These are phyloP conservation scores for Capsella rubella DNA, from an alignment of 441 rosid genomes.

Conservation along the genomic window DNA sequence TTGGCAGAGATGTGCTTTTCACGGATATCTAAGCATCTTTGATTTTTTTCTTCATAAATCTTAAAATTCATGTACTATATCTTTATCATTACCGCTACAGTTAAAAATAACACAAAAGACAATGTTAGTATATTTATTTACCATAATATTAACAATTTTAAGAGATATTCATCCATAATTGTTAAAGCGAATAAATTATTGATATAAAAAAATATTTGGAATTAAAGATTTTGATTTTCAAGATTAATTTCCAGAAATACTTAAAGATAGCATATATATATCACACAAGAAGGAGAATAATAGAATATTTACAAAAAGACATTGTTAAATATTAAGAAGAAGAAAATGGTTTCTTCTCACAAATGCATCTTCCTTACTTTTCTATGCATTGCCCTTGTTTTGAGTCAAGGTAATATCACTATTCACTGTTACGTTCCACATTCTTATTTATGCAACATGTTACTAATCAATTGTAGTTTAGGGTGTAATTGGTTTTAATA, in stretches of 20 bases:
- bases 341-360: neutral
- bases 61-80: too few species aligned
- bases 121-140: too few species aligned
- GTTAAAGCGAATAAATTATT: too few species aligned
- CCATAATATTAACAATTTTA: too few species aligned
- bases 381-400: neutral
- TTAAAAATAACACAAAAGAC: too few species aligned
- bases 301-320: neutral
- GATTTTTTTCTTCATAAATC: too few species aligned
- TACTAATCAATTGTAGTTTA: neutral
- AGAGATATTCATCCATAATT: too few species aligned
- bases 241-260: too few species aligned
- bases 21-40: too few species aligned
- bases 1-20: slow-evolving; percentile 76
- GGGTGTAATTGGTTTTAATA: neutral
- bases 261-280: neutral
- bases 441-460: neutral
- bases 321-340: neutral
- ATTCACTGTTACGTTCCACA: neutral
- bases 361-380: neutral
- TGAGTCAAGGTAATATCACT: neutral
- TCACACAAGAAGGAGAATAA: neutral
- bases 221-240: too few species aligned
- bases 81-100: too few species aligned
- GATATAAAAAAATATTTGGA: too few species aligned